These are phyloP conservation scores for Scolecobasidium constrictum DNA, from an alignment of 2,329 filamentous ascomycete species.

Conservation along the genomic window DNA sequence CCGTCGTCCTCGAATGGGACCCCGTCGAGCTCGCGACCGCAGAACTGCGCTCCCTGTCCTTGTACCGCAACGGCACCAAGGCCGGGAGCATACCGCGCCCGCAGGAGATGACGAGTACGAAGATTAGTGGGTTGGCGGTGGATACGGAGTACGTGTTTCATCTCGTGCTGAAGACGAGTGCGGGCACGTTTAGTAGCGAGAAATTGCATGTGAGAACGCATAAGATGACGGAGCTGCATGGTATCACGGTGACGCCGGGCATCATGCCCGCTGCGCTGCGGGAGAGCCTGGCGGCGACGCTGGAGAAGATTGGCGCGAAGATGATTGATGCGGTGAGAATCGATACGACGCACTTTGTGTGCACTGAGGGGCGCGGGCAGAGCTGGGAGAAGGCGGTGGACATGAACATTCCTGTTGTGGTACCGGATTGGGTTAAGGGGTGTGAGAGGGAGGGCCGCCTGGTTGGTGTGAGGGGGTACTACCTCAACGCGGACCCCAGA, in stretches of 20 bases:
- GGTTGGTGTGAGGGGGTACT: slow-evolving; percentile 89
- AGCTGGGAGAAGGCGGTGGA: slow-evolving; percentile 95
- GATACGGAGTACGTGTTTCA: slow-evolving; percentile 96
- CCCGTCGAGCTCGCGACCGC: slow-evolving; percentile 87
- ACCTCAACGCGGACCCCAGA: slow-evolving; percentile 74
- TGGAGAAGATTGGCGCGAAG: slow-evolving; percentile 86
- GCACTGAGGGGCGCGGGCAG: slow-evolving; percentile 79
- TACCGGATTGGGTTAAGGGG: slow-evolving; percentile 95
- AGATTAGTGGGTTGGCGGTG: slow-evolving; percentile 92
- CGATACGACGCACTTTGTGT: slow-evolving; percentile 97
- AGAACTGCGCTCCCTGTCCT: slow-evolving; percentile 74
- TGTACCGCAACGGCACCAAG: slow-evolving; percentile 95
- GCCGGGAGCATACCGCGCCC: slow-evolving; percentile 88
- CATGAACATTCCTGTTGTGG: slow-evolving; percentile 94
- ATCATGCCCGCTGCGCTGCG: slow-evolving; percentile 63
- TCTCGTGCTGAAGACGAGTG: slow-evolving; percentile 78
- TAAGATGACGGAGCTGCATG: slow-evolving; percentile 96
- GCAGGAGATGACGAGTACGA: slow-evolving; percentile 81
- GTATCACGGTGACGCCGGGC: slow-evolving; percentile 88
- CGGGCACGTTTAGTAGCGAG: slow-evolving; percentile 76
- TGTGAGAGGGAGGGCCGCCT: slow-evolving; percentile 89
- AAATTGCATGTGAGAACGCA: slow-evolving; percentile 81
- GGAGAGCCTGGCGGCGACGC: slow-evolving; percentile 62
- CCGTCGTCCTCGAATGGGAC: slow-evolving; percentile 96
- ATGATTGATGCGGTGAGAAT: slow-evolving; percentile 83